Conservation (phyloP, 2,329 filamentous ascomycete species). For the Tolypocladium ovalisporum region DNA sequence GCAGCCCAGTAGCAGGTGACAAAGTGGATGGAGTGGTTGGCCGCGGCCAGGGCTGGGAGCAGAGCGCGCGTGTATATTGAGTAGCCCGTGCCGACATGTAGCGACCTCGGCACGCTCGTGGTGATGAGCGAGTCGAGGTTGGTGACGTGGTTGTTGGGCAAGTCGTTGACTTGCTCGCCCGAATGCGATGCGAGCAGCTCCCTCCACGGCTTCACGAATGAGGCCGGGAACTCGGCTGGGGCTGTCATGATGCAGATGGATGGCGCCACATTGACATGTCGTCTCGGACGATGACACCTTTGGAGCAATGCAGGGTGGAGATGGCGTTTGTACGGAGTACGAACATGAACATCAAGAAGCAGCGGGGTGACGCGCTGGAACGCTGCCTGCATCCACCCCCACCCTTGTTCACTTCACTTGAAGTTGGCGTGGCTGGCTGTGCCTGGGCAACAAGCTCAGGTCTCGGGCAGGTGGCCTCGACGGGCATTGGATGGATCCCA, state of each 20-base stretch:
- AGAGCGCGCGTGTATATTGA: conserved; percentile 44
- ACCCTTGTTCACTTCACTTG: too few relatives aligned
- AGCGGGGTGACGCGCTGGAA: too few relatives aligned
- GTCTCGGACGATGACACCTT: neutral
- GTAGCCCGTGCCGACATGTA: conserved; percentile 47
- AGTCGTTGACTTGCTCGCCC: conserved; percentile 25
- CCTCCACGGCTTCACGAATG: conserved; percentile 27
- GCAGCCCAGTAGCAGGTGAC: conserved; percentile 77
- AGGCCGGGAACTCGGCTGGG: conserved; percentile 19
- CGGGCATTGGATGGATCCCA: too few relatives aligned
- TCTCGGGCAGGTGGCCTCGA: too few relatives aligned
- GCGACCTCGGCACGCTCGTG: conserved; percentile 32
- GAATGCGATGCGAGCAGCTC: conserved; percentile 19
- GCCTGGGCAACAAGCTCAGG: too few relatives aligned
- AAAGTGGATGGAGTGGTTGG: conserved; percentile 57
- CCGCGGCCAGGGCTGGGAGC: conserved; percentile 48
- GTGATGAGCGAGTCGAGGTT: conserved; percentile 36
- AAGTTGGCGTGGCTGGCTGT: too few relatives aligned
- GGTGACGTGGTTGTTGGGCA: conserved; percentile 36
- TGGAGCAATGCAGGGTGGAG: neutral
- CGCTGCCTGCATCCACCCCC: too few relatives aligned
- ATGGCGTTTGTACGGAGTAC: too few relatives aligned
- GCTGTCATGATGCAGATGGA: conserved; percentile 1
- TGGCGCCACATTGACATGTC: neutral
- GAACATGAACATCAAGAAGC: too few relatives aligned